Evolutionary conservation across 768 basidiomycete genomes (phyloP), one percentile per base, ranked within the genome.

Genomic region (Krasilnikovozyma curviuscula): DNA sequence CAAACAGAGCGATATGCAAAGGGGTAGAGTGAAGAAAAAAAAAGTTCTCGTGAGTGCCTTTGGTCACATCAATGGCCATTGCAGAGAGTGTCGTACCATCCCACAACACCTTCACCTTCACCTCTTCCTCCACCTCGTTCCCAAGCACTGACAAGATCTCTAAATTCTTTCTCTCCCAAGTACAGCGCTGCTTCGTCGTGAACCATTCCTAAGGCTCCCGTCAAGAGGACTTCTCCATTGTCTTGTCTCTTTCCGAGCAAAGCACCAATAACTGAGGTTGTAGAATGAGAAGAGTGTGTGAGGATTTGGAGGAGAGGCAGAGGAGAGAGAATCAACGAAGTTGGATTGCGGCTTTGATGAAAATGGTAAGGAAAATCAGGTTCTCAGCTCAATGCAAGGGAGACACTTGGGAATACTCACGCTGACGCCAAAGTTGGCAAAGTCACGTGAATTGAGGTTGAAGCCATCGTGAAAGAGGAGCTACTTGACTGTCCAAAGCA

Each of bases 291-390:
- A 66, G 88, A 89, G 70, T 95, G 89, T 67, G 93, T 89, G 56
- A 97, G 78, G 69, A 95, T 83, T 45, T 85, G 79, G 64, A 93
- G 84, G 40, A 97, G 76, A 4, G 84, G 86, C 44, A 84, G 80
- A 12, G 91, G 88, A 62, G 89, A 84, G 52, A 95, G 74, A 40
- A 79, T 83, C 48, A 93, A 59, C 21, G 53, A 46, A 7, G 61
- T 57, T 14, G 63, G 63, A 21, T 56, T 47, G 40, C 60, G 62
- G 44, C 52, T 46, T 34, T 13, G 44, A 28, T 14, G n/a, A 27
- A 40, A 39, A 18, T 30, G 21, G 19, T 29, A 23, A 27, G 25
- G 35, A 46, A 25, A n/a, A n/a, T n/a, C n/a, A n/a, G n/a, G n/a
- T n/a, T n/a, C n/a, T n/a, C n/a, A n/a, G n/a, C n/a, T n/a, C n/a